Evolutionary conservation across 2,329 filamentous ascomycete genomes (phyloP).

Genomic region (Myriosclerotinia scirpicola): DNA sequence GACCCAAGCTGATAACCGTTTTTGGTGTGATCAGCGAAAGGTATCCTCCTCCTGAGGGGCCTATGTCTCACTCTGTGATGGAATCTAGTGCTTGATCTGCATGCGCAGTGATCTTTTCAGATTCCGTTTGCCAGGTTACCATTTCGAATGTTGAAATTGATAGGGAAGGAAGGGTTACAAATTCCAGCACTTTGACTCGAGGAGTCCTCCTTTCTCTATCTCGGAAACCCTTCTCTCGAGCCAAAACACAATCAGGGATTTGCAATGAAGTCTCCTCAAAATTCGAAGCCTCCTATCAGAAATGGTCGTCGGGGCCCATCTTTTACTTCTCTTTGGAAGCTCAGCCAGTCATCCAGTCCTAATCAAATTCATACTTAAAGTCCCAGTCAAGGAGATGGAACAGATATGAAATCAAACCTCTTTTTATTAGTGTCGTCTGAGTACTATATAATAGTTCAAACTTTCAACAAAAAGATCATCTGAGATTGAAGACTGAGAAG

Average conservation of each 20-base stretch:
- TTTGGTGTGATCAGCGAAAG: slow-evolving; percentile 3
- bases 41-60: slow-evolving; percentile 12
- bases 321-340: not conserved
- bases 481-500: no score
- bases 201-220: not conserved
- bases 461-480: no score
- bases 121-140: no score
- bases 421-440: no score
- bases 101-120: no score
- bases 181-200: not conserved
- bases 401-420: no score
- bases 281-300: not conserved
- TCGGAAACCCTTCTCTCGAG: not conserved
- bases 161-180: not conserved
- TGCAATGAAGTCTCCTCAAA: not conserved
- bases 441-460: no score
- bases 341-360: not conserved
- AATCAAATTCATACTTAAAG: no score
- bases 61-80: not conserved
- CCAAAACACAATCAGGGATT: not conserved
- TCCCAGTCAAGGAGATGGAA: no score
- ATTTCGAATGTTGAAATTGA: not conserved
- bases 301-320: not conserved
- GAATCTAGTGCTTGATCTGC: not conserved
- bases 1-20: not conserved